These are phyloP conservation scores for Peribolospora kevripleyi DNA, from an alignment of 768 basidiomycete species.

Conservation along the genomic window DNA sequence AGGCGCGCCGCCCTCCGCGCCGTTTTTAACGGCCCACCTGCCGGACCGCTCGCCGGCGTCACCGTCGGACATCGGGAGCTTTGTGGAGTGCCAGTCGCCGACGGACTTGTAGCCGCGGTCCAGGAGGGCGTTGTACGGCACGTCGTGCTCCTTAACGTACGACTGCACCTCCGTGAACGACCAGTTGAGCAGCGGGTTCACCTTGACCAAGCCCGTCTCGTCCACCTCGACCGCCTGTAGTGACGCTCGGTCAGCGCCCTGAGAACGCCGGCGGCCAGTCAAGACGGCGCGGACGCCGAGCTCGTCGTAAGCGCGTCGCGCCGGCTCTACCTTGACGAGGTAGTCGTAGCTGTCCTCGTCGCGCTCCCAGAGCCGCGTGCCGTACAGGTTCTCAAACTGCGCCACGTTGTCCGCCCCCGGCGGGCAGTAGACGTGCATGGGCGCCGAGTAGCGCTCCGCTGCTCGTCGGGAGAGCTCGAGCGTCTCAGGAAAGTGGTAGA, in stretches of 20 bases:
- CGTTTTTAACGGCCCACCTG: slow-evolving; percentile 37
- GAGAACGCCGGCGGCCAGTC: slow-evolving; percentile 80
- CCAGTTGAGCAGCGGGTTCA: slow-evolving; percentile 85
- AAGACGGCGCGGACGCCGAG: slow-evolving; percentile 64
- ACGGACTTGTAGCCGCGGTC: slow-evolving; percentile 81
- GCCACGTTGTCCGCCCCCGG: slow-evolving; percentile 36
- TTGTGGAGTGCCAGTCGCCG: slow-evolving; percentile 93
- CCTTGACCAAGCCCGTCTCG: slow-evolving; percentile 64
- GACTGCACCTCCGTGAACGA: slow-evolving; percentile 56
- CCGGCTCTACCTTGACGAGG: slow-evolving; percentile 85
- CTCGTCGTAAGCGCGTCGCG: slow-evolving; percentile 56
- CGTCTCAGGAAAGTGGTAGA: slow-evolving; percentile 88
- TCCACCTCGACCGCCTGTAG: slow-evolving; percentile 77
- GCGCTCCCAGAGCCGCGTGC: slow-evolving; percentile 59
- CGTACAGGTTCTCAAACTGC: slow-evolving; percentile 60
- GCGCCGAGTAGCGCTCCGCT: slow-evolving; percentile 42
- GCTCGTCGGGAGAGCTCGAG: slow-evolving; percentile 70
- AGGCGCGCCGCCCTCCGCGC: slow-evolving; percentile 25
- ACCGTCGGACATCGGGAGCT: slow-evolving; percentile 17
- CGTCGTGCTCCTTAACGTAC: slow-evolving; percentile 55
- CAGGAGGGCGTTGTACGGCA: slow-evolving; percentile 69
- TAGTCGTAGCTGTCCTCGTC: slow-evolving; percentile 79
- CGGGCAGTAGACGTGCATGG: slow-evolving; percentile 56
- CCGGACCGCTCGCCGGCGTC: slow-evolving; percentile 63
- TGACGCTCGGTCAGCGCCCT: slow-evolving; percentile 66